phyloP scores from a whole-genome alignment of 345 rosid genomes.

The Gossypium australe region DNA sequence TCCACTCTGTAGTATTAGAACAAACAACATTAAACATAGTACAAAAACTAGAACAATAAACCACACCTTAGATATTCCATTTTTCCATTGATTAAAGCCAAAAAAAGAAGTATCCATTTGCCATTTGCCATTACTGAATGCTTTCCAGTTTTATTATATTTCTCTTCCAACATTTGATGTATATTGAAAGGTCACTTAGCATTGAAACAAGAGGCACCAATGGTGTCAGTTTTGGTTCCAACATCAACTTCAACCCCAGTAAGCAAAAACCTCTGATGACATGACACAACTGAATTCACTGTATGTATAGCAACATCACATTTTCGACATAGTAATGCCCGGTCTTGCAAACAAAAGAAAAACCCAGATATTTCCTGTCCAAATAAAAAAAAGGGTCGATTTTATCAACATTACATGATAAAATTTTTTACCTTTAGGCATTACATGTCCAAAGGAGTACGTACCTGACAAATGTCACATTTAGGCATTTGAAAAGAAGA shows the following conservation, averaged over 20 bases:
- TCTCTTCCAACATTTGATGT: too few species aligned
- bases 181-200: constrained; percentile 31
- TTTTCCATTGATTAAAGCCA: too few species aligned
- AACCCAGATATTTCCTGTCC: constrained; percentile 80
- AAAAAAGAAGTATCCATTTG: too few species aligned
- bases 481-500: constrained; percentile 65
- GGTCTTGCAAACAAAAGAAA: constrained; percentile 93
- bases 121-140: too few species aligned
- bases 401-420: background rate
- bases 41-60: too few species aligned
- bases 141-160: too few species aligned
- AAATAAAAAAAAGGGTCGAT: background rate
- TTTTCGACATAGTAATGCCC: constrained; percentile 92
- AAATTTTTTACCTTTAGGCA: too few species aligned
- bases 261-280: constrained; percentile 84
- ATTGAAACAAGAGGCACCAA: constrained; percentile 37
- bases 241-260: constrained; percentile 90
- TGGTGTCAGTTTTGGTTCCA: constrained; percentile 41
- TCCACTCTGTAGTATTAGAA: too few species aligned
- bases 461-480: constrained; percentile 94
- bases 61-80: too few species aligned
- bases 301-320: constrained; percentile 88
- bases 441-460: too few species aligned
- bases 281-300: constrained; percentile 59
- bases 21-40: too few species aligned